Evolutionary conservation across 1,284 basidiomycete species (phyloP).

Genomic region (Pisolithus thermaeus): DNA sequence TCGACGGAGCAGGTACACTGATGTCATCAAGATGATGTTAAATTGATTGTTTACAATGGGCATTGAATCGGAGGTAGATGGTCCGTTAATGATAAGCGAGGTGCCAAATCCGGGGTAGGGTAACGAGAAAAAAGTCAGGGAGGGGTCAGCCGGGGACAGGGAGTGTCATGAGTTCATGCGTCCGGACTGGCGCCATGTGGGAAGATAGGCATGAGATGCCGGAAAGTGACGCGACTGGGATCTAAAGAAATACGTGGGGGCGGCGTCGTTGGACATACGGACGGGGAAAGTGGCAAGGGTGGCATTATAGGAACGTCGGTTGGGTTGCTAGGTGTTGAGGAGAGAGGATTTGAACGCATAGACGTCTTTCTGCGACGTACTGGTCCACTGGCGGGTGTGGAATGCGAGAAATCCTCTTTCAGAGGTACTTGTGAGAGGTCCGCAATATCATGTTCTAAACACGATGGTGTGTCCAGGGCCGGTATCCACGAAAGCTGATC

Average conservation of each 20-base stretch:
- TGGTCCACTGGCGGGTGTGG: conserved; percentile 38
- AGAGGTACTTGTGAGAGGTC: conserved; percentile 50
- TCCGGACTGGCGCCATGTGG: conserved; percentile 20
- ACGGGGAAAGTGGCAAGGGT: conserved; percentile 14
- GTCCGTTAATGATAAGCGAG: conserved; percentile 27
- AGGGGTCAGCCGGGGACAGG: conserved; percentile 1
- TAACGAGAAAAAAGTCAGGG: not conserved
- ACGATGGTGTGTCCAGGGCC: conserved; percentile 40
- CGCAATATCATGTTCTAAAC: conserved; percentile 44
- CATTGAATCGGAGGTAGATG: conserved; percentile 18
- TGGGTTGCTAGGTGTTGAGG: conserved; percentile 17
- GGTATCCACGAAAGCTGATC: conserved; percentile 60
- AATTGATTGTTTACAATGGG: conserved; percentile 18
- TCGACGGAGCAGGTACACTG: conserved; percentile 23
- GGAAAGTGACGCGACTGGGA: conserved; percentile 47
- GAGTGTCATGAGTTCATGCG: conserved; percentile 13
- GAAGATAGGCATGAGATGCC: conserved; percentile 57
- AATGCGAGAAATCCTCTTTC: conserved; percentile 18
- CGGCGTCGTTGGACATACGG: conserved; percentile 35
- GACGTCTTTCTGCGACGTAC: conserved; percentile 51
- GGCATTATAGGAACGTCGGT: conserved; percentile 12
- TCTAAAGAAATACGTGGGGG: conserved; percentile 34
- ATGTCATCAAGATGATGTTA: conserved; percentile 21
- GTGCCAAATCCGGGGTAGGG: conserved; percentile 13
- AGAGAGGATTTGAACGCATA: conserved; percentile 43